These are phyloP conservation scores for Mucor irregularis DNA, from an alignment of 371 early-diverging fungal genomes.

Conservation along the genomic window DNA sequence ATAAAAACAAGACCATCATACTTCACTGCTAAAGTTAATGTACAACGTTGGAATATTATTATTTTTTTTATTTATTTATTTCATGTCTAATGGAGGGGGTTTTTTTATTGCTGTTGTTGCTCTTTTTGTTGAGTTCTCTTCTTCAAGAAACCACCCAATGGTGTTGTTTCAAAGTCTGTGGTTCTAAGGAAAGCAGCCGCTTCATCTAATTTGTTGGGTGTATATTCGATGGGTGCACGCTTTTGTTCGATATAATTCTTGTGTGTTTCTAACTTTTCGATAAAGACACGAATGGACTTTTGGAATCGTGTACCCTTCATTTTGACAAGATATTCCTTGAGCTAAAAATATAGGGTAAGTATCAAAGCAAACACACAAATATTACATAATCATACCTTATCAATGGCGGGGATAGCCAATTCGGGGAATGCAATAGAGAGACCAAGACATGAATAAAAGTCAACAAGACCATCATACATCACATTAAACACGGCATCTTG, in stretches of 20 bases:
- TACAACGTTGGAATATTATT: background rate
- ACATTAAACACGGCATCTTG: constrained; percentile 74
- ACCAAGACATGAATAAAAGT: constrained; percentile 78
- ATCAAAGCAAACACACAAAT: background rate
- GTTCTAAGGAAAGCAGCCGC: constrained; percentile 61
- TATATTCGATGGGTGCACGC: constrained; percentile 74
- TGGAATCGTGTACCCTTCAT: constrained; percentile 65
- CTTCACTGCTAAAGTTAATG: no score
- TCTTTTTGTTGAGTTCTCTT: constrained; percentile 28
- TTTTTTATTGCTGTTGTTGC: no score
- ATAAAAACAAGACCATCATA: background rate
- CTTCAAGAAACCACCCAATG: constrained; percentile 61
- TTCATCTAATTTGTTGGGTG: constrained; percentile 69
- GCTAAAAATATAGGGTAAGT: constrained; percentile 17
- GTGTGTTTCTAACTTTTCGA: constrained; percentile 86
- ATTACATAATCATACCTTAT: constrained; percentile 49
- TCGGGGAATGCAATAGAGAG: constrained; percentile 93
- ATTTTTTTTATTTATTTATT: background rate
- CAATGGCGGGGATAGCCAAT: constrained; percentile 74
- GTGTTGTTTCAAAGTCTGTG: constrained; percentile 54
- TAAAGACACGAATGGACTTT: constrained; percentile 73
- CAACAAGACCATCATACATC: constrained; percentile 67
- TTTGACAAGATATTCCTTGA: constrained; percentile 55
- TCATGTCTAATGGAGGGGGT: no score
- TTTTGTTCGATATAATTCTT: constrained; percentile 73